These are phyloP conservation scores for Lactarius vividus DNA, from an alignment of 768 basidiomycete genomes.

Conservation along the genomic window DNA sequence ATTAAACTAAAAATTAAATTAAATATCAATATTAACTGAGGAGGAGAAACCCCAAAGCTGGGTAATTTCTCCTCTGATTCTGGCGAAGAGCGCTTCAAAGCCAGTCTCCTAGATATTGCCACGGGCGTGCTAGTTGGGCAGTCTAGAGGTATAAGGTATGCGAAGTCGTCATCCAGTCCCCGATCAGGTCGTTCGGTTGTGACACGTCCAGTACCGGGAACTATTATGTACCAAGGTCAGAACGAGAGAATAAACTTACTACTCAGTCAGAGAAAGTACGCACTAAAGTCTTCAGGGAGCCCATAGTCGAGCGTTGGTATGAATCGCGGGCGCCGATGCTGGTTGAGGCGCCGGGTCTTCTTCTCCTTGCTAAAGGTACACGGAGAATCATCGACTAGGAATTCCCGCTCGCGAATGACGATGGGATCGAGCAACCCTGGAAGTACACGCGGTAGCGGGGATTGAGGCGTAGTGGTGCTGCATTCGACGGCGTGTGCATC, in stretches of 20 bases:
- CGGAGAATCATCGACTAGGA: not conserved
- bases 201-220: not conserved
- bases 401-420: not conserved
- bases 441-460: not conserved
- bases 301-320: constrained; percentile 8
- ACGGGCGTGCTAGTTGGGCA: not conserved
- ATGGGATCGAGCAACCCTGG: not conserved
- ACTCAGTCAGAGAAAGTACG: not conserved
- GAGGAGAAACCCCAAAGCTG: not conserved
- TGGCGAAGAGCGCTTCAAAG: not conserved
- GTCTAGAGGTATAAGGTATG: not conserved
- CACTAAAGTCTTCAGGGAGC: not conserved
- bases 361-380: too few relatives aligned
- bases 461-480: not conserved
- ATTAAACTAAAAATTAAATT: too few relatives aligned
- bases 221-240: not conserved
- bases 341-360: not conserved
- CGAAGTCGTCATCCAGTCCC: not conserved
- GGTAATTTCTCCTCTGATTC: not conserved
- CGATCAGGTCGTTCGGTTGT: not conserved
- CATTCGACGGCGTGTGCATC: not conserved
- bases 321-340: not conserved
- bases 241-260: not conserved
- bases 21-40: too few relatives aligned
- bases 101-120: not conserved